Percentiles rank a stretch among this genome's conserved stretches.
These are phyloP conservation scores for Xylaria digitata DNA, from an alignment of 2,329 filamentous ascomycete species.

Conservation along the genomic window DNA sequence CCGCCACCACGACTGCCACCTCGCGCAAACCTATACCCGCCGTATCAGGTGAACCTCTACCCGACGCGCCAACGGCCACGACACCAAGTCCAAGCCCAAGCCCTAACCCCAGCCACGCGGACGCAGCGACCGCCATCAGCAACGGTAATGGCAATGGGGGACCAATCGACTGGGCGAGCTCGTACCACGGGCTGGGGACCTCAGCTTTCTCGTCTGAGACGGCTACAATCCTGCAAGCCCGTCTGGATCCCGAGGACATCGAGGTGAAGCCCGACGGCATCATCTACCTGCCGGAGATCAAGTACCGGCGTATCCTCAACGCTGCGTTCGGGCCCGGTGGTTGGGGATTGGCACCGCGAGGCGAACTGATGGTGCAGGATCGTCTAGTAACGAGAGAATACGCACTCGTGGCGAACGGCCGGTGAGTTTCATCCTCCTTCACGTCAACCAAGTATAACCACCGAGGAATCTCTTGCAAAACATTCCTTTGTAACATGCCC, in stretches of 20 bases:
- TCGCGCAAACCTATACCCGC: slow-evolving; percentile 44
- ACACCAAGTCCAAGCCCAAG: neutral
- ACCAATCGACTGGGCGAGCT: slow-evolving; percentile 81
- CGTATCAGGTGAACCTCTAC: slow-evolving; percentile 47
- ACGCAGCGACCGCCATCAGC: neutral
- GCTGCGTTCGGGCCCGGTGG: slow-evolving; percentile 92
- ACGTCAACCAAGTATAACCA: neutral
- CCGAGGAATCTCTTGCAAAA: no score
- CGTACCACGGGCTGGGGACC: slow-evolving; percentile 81
- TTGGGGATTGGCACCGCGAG: slow-evolving; percentile 91
- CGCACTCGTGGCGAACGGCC: slow-evolving; percentile 85
- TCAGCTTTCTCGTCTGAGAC: slow-evolving; percentile 77
- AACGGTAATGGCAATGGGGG: slow-evolving; percentile 4
- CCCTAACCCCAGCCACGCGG: neutral
- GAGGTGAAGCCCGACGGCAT: slow-evolving; percentile 99
- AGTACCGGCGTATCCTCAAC: slow-evolving; percentile 92
- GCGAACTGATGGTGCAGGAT: slow-evolving; percentile 85
- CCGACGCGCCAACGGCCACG: slow-evolving; percentile 42
- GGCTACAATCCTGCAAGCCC: slow-evolving; percentile 73
- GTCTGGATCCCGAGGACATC: slow-evolving; percentile 78
- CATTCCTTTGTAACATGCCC: neutral
- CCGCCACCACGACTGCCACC: slow-evolving; percentile 15
- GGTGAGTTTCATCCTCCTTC: slow-evolving; percentile 65
- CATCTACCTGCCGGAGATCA: slow-evolving; percentile 96
- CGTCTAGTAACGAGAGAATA: slow-evolving; percentile 90